Evolutionary conservation across 352 stramenopile species (phyloP).

Genomic region (Phytopythium oedochilum): DNA sequence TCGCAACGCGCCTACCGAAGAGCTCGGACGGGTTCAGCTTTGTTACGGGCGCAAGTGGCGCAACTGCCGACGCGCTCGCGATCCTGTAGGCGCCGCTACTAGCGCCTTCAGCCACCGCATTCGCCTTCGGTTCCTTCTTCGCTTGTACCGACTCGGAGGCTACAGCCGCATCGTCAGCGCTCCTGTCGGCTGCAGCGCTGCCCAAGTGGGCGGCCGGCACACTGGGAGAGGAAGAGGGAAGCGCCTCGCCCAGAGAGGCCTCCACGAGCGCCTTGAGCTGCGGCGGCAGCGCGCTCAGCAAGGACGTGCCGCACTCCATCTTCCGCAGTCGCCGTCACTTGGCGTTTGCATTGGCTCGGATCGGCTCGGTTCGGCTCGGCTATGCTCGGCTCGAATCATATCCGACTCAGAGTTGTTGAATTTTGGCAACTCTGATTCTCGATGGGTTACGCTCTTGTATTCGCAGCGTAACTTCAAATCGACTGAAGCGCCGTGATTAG

Average conservation of each 20-base stretch:
- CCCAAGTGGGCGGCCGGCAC: not conserved
- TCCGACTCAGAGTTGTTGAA: too few relatives aligned
- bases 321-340: too few relatives aligned
- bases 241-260: slow-evolving; percentile 39
- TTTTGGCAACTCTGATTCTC: too few relatives aligned
- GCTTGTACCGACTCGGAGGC: not conserved
- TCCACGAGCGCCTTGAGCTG: slow-evolving; percentile 63
- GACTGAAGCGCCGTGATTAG: not conserved
- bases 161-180: not conserved
- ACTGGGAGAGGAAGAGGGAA: slow-evolving; percentile 8
- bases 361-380: too few relatives aligned
- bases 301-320: slow-evolving; percentile 11
- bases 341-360: too few relatives aligned
- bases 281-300: slow-evolving; percentile 56
- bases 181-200: not conserved
- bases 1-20: slow-evolving; percentile 31
- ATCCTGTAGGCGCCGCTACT: not conserved
- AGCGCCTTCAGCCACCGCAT: not conserved
- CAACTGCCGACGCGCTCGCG: not conserved
- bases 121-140: not conserved
- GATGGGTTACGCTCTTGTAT: not conserved
- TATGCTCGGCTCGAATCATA: too few relatives aligned
- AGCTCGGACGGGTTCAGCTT: slow-evolving; percentile 57
- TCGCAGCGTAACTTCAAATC: slow-evolving; percentile 2
- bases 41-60: not conserved